Evolutionary conservation across 1,139 yeast genomes (phyloP), one percentile per base, ranked within the genome.

Genomic region (Yamadazyma taylorii): DNA sequence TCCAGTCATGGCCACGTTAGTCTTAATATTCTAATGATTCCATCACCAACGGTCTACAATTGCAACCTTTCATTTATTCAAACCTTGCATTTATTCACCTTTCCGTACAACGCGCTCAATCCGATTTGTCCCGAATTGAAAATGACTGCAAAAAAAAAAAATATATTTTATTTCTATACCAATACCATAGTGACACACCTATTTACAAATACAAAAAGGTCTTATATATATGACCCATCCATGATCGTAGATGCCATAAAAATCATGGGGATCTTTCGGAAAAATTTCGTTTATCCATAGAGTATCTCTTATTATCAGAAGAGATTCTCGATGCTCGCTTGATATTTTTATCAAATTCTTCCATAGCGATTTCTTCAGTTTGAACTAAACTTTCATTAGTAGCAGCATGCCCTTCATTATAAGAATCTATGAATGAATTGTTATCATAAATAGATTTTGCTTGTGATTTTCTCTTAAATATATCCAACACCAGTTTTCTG

Each of bases 281-380:
- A 5, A 21, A 29, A 29, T 29, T n/a, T 11, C 23, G 14, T 19
- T 19, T 14, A 13, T 37, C 39, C 7, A 6, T 16, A 7, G 51
- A 47, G 27, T 38, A 38, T 36, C 55, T 39, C 30, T 44, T 58
- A 42, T 52, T 39, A 16, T 61, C 68, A 12, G 50, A 47, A 4
- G 66, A 58, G 7, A 61, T 62, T 37, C 60, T 48, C 3, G 53
- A 43, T 5, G 58, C 59, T 21, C 49, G 41, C 29, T 38, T 45
- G 34, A 52, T 56, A 42, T 59, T 60, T 13, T 52, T 39, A 32
- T 50, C 61, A 45, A 72, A 74, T 24, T 66, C 72, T 31, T 73
- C 73, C 70, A 75, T 54, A 30, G 74, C 74, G 38, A 75, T 75
- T 46, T 74, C 79, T 44, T 74, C 79, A 0, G 79, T 74, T 24